phyloP scores from a whole-genome alignment of 1,284 basidiomycete species.

The Ceratorhiza oryzae-sativae region DNA sequence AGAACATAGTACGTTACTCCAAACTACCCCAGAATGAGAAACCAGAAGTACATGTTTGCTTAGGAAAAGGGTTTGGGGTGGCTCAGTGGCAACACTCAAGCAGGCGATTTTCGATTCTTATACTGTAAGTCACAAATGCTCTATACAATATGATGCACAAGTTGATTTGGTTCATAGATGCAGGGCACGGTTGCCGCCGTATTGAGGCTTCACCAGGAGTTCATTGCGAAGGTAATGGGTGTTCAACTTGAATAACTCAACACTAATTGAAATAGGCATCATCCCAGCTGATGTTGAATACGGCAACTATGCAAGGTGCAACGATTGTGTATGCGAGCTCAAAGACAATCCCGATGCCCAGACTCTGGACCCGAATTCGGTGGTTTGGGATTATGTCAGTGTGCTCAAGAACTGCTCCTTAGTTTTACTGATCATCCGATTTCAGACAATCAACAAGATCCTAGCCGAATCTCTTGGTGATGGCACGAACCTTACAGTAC shows the following conservation, averaged over 20 bases:
- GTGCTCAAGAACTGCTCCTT: not conserved
- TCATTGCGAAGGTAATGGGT: conserved; percentile 6
- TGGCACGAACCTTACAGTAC: conserved; percentile 20
- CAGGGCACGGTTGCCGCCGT: conserved; percentile 25
- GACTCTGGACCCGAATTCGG: not conserved
- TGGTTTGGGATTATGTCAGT: conserved; percentile 27
- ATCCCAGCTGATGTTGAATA: conserved; percentile 9
- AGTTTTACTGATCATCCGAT: too few relatives aligned
- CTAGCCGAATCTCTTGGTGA: not conserved
- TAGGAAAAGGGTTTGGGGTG: not conserved
- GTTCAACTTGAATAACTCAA: not conserved
- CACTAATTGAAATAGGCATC: not conserved
- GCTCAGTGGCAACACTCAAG: not conserved
- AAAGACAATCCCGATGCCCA: too few relatives aligned
- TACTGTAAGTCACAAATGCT: not conserved
- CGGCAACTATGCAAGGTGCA: not conserved
- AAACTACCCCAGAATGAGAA: too few relatives aligned
- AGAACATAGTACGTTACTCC: too few relatives aligned
- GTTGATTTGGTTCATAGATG: conserved; percentile 1
- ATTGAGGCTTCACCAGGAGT: not conserved
- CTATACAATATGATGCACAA: too few relatives aligned
- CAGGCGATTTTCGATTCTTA: conserved; percentile 6
- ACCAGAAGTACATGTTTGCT: too few relatives aligned
- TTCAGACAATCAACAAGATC: not conserved
- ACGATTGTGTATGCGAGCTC: not conserved